Evolutionary conservation across 768 basidiomycete species (phyloP), one percentile per base, ranked within the genome.

Genomic region (Strobilomyces dryophilus): DNA sequence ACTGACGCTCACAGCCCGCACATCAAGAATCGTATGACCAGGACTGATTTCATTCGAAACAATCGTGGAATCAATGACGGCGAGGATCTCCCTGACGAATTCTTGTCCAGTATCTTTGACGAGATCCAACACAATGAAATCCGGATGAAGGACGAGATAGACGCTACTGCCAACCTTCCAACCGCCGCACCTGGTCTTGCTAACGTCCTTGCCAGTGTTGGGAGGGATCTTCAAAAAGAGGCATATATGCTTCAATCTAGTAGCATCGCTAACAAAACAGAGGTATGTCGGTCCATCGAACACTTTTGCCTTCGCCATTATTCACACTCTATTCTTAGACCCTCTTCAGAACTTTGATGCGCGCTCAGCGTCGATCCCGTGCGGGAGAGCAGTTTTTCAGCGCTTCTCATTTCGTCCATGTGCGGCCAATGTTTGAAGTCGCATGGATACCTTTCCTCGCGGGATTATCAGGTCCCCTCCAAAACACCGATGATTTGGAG

Each of bases 361-460:
- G 89, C 31, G 82, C 92, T 26, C 95, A 98, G 66, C 83, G 90
- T n/a, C 90, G 88, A 61, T 81, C 85, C 8, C 89, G 83, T 68
- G 71, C 74, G 6, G 81, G 77, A 24, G 92, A 97, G 57, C 91
- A 95, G 56, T 99, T 93, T 74, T 97, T 95, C 74, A 92, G 91
- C 57, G 97, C 97, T 1, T 97, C 92, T 0, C 91, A 98, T 64
- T 92, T 94, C 56, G 83, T 98, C 52, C 97, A 99, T 67, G 95
- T 98, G 55, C 82, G 85, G 35, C 95, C 97, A 18, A 99, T 99
- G 97, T 97, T 99, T 62, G 95, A 98, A 71, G 95, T 98, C 8
- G 95, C 93, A 20, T 99, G 97, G 97, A 98, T 98, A 74, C 85
- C 97, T 1, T 95, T 98, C 72, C 79, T 99, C 21, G 95, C 97